phyloP scores from a whole-genome alignment of 768 basidiomycete genomes.

The Sarcodon aspratus region DNA sequence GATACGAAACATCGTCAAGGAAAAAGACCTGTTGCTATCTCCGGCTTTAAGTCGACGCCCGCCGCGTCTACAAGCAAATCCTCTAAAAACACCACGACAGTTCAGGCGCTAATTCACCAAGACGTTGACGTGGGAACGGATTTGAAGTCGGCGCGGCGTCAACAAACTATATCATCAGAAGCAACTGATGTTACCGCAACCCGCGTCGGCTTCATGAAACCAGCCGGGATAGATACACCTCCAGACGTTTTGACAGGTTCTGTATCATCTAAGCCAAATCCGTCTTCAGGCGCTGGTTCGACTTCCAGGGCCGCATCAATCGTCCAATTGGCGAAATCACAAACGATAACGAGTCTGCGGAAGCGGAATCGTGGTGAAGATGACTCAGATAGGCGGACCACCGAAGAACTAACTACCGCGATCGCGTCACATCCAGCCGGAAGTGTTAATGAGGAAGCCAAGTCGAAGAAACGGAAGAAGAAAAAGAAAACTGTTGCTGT shows the following conservation, averaged over 20 bases:
- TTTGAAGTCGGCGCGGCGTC: not conserved
- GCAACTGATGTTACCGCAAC: not conserved
- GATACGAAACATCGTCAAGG: not conserved
- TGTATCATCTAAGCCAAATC: no score
- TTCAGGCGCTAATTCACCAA: conserved; percentile 14
- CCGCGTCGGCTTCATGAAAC: conserved; percentile 34
- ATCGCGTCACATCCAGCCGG: no score
- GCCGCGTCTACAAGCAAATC: conserved; percentile 6
- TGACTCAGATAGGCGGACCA: no score
- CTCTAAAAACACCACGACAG: conserved; percentile 10
- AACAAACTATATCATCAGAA: not conserved
- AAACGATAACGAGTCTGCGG: no score
- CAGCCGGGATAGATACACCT: conserved; percentile 43
- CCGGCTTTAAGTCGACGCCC: conserved; percentile 12
- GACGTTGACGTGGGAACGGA: conserved; percentile 3
- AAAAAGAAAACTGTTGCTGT: no score
- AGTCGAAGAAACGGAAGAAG: no score
- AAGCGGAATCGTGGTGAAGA: no score
- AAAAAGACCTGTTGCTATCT: conserved; percentile 11
- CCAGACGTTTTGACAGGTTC: not conserved
- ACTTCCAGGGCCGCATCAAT: no score
- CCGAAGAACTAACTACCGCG: no score
- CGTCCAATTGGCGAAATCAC: no score
- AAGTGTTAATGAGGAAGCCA: no score
- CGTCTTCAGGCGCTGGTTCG: no score